Percentiles rank a stretch among this genome's conserved stretches.
These are phyloP conservation scores for Euryodendron excelsum DNA, from an alignment of 148 eudicot species.

Conservation along the genomic window DNA sequence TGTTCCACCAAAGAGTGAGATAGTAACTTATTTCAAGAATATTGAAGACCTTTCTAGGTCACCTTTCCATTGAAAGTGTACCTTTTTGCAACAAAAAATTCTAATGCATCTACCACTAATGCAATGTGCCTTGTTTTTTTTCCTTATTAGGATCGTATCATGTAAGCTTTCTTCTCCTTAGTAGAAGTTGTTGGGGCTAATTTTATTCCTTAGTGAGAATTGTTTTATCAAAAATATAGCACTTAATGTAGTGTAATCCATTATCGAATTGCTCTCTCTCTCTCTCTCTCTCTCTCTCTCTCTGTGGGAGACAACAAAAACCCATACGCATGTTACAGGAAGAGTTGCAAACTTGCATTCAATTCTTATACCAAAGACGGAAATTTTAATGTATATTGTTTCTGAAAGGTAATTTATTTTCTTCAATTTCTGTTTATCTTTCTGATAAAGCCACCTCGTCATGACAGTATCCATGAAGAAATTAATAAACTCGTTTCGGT, in stretches of 20 bases:
- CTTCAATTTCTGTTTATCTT: not conserved
- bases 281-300: not conserved
- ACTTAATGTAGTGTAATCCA: slow-evolving; percentile 15
- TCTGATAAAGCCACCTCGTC: not conserved
- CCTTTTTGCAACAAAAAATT: not conserved
- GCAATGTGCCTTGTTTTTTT: not conserved
- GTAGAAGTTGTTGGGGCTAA: not conserved
- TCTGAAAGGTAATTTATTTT: not conserved
- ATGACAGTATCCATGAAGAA: not conserved
- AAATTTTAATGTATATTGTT: not conserved
- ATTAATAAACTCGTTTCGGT: not conserved
- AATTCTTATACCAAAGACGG: not conserved
- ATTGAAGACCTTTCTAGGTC: slow-evolving; percentile 14
- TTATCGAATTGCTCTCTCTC: not conserved
- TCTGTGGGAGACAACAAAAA: not conserved
- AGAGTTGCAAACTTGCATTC: not conserved
- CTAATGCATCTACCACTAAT: slow-evolving; percentile 17
- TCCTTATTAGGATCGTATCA: not conserved
- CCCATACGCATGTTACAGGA: not conserved
- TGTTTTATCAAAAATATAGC: not conserved
- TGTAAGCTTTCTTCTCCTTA: not conserved
- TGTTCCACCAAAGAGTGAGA: slow-evolving; percentile 1
- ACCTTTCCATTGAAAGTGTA: slow-evolving; percentile 16
- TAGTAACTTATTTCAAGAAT: not conserved
- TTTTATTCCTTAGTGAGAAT: not conserved